phyloP scores from a whole-genome alignment of 2,329 filamentous ascomycete genomes.

The Aspergillus vadensis region DNA sequence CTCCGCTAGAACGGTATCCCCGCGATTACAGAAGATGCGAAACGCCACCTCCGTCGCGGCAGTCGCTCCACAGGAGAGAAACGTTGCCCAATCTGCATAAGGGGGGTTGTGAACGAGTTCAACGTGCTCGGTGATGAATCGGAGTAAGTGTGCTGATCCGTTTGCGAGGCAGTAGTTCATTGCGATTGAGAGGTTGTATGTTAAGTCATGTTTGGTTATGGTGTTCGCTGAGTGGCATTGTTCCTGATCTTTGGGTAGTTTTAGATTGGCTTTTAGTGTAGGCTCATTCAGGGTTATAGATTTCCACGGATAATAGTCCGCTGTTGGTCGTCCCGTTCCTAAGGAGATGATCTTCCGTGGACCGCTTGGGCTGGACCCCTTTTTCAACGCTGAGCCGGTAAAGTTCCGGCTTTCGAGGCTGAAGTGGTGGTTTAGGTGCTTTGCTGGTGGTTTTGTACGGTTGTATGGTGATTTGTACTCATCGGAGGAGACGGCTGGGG shows the following conservation, averaged over 20 bases:
- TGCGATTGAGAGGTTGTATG: constrained; percentile 71
- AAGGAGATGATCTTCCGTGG: background rate
- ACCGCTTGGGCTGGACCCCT: constrained; percentile 37
- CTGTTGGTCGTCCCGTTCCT: background rate
- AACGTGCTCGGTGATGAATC: constrained; percentile 85
- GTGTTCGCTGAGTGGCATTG: background rate
- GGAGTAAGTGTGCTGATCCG: constrained; percentile 77
- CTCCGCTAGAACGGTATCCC: constrained; percentile 80
- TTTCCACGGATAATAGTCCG: constrained; percentile 1
- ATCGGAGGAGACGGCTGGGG: background rate
- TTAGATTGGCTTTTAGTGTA: background rate
- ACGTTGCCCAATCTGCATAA: constrained; percentile 89
- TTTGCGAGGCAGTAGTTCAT: constrained; percentile 84
- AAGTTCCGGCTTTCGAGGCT: background rate
- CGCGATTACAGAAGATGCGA: constrained; percentile 75
- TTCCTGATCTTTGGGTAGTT: background rate
- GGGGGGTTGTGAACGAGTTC: constrained; percentile 80
- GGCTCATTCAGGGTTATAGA: background rate
- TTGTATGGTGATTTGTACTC: background rate
- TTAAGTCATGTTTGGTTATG: background rate
- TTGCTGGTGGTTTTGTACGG: background rate
- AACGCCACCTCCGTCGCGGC: constrained; percentile 80
- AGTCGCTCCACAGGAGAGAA: constrained; percentile 82
- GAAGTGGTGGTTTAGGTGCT: background rate
- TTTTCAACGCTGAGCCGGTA: background rate